Percentiles rank a stretch among this genome's conserved stretches.
Conservation (phyloP, 1,284 basidiomycete species). For the Exsudoporus floridanus region DNA sequence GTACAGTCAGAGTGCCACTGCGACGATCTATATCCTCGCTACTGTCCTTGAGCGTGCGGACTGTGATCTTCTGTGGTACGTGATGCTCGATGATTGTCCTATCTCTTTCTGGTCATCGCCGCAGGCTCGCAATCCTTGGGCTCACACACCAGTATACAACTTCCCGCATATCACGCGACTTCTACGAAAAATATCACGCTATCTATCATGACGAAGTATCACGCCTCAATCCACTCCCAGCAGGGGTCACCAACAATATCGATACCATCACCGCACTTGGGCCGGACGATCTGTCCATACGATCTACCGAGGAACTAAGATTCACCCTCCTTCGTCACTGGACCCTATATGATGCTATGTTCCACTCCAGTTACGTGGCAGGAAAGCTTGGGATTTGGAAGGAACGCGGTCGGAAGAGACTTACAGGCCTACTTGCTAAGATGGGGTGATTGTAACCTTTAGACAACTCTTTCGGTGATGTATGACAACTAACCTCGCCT, state of each 20-base stretch:
- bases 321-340: conserved; percentile 97
- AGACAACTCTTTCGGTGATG: conserved; percentile 6
- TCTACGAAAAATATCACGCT: conserved; percentile 80
- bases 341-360: conserved; percentile 98
- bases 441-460: conserved; percentile 78
- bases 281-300: conserved; percentile 80
- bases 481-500: conserved; percentile 5
- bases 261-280: conserved; percentile 54
- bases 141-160: conserved; percentile 92
- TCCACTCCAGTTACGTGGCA: conserved; percentile 95
- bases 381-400: conserved; percentile 96
- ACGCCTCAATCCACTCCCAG: conserved; percentile 72
- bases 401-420: conserved; percentile 84
- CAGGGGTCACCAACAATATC: conserved; percentile 36
- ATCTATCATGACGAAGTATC: conserved; percentile 88
- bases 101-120: conserved; percentile 1
- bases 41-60: conserved; percentile 88
- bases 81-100: not conserved
- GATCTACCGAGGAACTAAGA: conserved; percentile 82
- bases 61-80: conserved; percentile 89
- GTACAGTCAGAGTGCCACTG: conserved; percentile 87
- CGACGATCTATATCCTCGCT: conserved; percentile 88
- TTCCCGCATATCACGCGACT: conserved; percentile 82
- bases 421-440: conserved; percentile 93
- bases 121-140: conserved; percentile 90